Percentiles rank a stretch among this genome's conserved stretches.
phyloP scores from a whole-genome alignment of 2,329 filamentous ascomycete species.

The Nothomitra cinnamomea region DNA sequence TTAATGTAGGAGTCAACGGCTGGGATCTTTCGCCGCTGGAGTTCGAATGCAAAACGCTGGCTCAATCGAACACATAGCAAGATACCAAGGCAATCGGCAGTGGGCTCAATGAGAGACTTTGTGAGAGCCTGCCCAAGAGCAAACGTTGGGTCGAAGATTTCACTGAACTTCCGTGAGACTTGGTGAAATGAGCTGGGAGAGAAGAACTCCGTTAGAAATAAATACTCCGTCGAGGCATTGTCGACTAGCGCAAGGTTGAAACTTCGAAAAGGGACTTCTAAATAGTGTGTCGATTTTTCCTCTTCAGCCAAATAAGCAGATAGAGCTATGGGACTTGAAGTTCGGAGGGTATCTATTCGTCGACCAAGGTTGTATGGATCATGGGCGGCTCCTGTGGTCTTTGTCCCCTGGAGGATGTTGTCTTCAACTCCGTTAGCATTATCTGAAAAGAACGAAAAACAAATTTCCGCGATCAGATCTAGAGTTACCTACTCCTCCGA shows the following conservation, averaged over 20 bases:
- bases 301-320: slow-evolving; percentile 86
- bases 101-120: slow-evolving; percentile 56
- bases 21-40: slow-evolving; percentile 81
- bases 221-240: slow-evolving; percentile 88
- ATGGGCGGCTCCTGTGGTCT: slow-evolving; percentile 38
- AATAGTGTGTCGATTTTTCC: slow-evolving; percentile 66
- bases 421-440: slow-evolving; percentile 21
- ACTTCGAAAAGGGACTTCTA: slow-evolving; percentile 81
- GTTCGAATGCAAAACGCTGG: slow-evolving; percentile 83
- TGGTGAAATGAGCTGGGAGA: slow-evolving; percentile 56
- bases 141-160: slow-evolving; percentile 83
- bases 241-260: slow-evolving; percentile 90
- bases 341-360: slow-evolving; percentile 65
- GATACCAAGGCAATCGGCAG: slow-evolving; percentile 70
- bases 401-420: slow-evolving; percentile 26
- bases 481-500: slow-evolving; percentile 34
- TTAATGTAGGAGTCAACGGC: slow-evolving; percentile 86
- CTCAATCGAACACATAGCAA: slow-evolving; percentile 86
- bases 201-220: slow-evolving; percentile 84
- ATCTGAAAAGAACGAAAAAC: too few relatives aligned
- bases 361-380: slow-evolving; percentile 83
- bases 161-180: slow-evolving; percentile 67
- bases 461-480: neutral
- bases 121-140: slow-evolving; percentile 64
- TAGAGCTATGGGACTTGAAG: slow-evolving; percentile 55